Evolutionary conservation across 1,284 basidiomycete genomes (phyloP).

Genomic region (Apiotrichum sp.): DNA sequence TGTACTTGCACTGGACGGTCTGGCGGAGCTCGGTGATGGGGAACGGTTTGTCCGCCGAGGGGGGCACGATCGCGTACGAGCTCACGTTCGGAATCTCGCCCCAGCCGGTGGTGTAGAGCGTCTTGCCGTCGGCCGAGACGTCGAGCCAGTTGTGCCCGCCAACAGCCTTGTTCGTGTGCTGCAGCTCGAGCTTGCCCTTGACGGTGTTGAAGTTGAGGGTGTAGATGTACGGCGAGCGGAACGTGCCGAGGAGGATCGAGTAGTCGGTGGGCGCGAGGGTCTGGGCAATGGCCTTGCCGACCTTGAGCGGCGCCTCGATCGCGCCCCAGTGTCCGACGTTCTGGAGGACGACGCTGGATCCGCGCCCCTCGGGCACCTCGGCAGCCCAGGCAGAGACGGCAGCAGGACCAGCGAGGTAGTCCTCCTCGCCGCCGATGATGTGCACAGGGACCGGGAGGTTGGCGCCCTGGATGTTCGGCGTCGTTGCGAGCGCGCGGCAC

Average conservation of each 20-base stretch:
- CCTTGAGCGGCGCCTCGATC: constrained; percentile 23
- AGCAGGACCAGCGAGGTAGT: constrained; percentile 26
- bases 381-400: constrained; percentile 17
- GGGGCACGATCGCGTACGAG: constrained; percentile 22
- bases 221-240: constrained; percentile 31
- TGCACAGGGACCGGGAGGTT: constrained; percentile 15
- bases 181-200: constrained; percentile 16
- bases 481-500: constrained; percentile 20
- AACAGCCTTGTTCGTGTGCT: constrained; percentile 17
- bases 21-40: constrained; percentile 19
- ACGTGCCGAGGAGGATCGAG: constrained; percentile 35
- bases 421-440: constrained; percentile 27
- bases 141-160: constrained; percentile 40
- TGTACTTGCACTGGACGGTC: constrained; percentile 23
- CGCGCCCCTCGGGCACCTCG: constrained; percentile 17
- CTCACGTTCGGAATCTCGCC: constrained; percentile 28
- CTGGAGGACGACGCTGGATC: constrained; percentile 14
- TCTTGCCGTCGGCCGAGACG: constrained; percentile 17
- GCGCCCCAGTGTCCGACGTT: constrained; percentile 33
- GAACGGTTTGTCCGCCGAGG: not conserved
- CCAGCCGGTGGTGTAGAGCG: constrained; percentile 38
- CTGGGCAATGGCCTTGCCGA: constrained; percentile 7
- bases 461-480: constrained; percentile 14
- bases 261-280: constrained; percentile 8
- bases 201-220: constrained; percentile 27